Base-by-base conservation (phyloP, 1,284 basidiomycete species). In the Tilletia indica region DNA sequence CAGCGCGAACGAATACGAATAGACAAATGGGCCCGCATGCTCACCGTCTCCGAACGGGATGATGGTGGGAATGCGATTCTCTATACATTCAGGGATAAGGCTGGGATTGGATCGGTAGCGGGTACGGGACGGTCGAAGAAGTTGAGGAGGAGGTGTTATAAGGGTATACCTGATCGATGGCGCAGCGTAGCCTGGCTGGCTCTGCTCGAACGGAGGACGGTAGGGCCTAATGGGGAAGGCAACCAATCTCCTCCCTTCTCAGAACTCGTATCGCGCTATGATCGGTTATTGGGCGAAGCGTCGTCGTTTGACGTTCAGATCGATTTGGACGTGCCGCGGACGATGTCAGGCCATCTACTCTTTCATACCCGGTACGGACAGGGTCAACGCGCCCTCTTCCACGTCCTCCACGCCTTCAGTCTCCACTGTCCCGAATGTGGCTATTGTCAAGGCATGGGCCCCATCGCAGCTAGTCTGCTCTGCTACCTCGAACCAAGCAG, bases 371-470 rank as follows among this genome's bases (percentile, higher is more conserved):
- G 97, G 70, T 99, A 99, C 85, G 97, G 97, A 64, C 89, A 91
- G 74, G 97, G 82, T 4, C 82, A 84, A 67, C 68, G 77, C 21
- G 70, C 73, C 39, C 68, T 84, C 91, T 99, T 99, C 85, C 93
- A 94, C 82, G 94, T 97, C 70, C 87, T 99, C 31, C 96, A 99
- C 84, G 90, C 89, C 61, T 94, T 97, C 82, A 95, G 94, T 8
- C 88, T 96, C 67, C 87, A 88, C 9, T 97, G 95, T 85, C 84
- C 87, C 14, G 31, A 34, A 11, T 98, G 97, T 78, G 97, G 94
- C 2, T 99, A 99, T 85, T 96, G 96, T 71, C 97, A 99, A 86
- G 96, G 97, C 68, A 99, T 99, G 96, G 96, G 97, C 0, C 93
- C 95, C 5, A 93, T 99, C 69, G 94, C 95, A 0, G 93, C 95